Evolutionary conservation across 179 eudicot species (phyloP).

Genomic region (Beta macrorhiza): DNA sequence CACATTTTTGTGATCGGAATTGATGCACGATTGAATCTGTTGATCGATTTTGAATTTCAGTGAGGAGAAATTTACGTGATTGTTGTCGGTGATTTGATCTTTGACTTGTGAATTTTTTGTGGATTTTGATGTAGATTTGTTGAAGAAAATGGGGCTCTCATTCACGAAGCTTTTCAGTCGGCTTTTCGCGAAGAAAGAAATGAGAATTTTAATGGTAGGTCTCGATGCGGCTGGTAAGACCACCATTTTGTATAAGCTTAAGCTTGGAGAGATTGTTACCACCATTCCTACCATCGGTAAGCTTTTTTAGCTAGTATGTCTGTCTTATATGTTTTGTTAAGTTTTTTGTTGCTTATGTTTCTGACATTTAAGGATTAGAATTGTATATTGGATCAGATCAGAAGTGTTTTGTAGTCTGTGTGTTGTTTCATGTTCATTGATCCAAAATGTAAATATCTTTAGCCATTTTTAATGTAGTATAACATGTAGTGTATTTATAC

Average conservation of each 20-base stretch:
- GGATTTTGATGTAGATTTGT: conserved; percentile 12
- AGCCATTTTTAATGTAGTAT: not conserved
- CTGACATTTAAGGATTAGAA: too few species aligned
- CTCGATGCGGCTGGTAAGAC: conserved; percentile 67
- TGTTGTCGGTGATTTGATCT: not conserved
- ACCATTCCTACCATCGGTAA: conserved; percentile 67
- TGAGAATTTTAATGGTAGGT: conserved; percentile 63
- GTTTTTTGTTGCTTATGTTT: not conserved
- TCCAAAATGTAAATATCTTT: too few species aligned
- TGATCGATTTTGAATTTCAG: not conserved
- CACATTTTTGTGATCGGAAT: not conserved
- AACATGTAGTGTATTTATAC: not conserved
- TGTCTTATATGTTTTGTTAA: not conserved
- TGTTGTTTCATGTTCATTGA: not conserved
- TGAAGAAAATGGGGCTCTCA: conserved; percentile 48
- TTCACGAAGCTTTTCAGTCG: conserved; percentile 56
- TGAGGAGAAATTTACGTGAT: too few species aligned
- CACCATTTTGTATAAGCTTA: conserved; percentile 59
- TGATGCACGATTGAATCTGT: not conserved
- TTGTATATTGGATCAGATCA: too few species aligned
- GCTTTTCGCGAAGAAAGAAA: conserved; percentile 58
- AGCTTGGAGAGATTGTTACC: conserved; percentile 65
- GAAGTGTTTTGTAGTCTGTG: not conserved
- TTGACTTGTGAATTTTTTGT: not conserved
- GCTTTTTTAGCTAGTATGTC: not conserved